Evolutionary conservation across 768 basidiomycete species (phyloP), one percentile per base, ranked within the genome.

Genomic region (Serendipita sp.): DNA sequence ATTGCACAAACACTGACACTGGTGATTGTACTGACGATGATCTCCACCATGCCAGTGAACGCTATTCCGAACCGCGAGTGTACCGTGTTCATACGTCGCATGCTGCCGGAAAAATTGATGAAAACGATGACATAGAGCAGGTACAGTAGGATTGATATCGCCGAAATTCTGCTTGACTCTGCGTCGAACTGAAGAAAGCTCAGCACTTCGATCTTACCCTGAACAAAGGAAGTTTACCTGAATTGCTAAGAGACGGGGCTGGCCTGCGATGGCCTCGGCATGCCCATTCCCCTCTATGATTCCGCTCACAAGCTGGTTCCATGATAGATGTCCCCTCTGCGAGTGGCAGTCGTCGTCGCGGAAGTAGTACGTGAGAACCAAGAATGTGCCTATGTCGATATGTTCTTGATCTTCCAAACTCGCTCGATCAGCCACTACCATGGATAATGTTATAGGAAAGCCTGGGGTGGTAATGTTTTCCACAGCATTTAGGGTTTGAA

Each of bases 1-100:
- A 98, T 77, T 3, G 91, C 90, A 69, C 92, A 91, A 37, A 96
- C 90, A 70, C 91, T 93, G 52, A 96, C 79, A 69, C 89, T 91
- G 62, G 94, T 96, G 68, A 99, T 83, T 0, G 95, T 92, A 76
- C 91, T 94, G 65, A 90, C 91, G 4, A 86, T 77, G 46, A 97
- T 85, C 74, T 97, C 92, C 23, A 95, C 87, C 33, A 94, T 77
- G 11, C 92, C 95, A 1, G 95, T 97, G 72, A 97, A 88, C 0
- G 91, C 88, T 36, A 99, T 76, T 73, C 95, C 95, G 63, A 91
- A 79, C 48, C 90, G 83, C 3, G 90, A 93, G 74, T 99, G 95
- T 8, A 96, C 87, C 11, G 85, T 85, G 65, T 84, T 79, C 82
- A 91, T 88, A 48, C 81, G 79, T 64, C 84, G 79, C 74, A 92